A percentile compares a stretch with the other conserved stretches of the same genome.
Evolutionary conservation across 371 early-diverging fungal genomes (phyloP).

Genomic region (Lichtheimia ornata): DNA sequence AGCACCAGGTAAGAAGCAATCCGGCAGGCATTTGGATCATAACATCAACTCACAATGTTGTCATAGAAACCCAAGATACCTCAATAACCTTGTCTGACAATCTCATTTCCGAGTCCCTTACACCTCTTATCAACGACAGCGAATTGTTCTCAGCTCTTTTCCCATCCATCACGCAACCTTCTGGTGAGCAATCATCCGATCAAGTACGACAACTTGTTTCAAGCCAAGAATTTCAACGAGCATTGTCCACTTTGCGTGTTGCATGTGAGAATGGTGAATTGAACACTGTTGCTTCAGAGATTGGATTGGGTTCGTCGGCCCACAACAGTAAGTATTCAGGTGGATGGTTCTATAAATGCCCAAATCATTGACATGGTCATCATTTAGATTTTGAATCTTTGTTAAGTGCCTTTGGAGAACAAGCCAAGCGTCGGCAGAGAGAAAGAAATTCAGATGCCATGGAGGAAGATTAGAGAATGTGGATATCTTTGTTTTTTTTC

Average conservation of each 20-base stretch:
- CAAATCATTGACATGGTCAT: too few species aligned
- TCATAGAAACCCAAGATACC: constrained; percentile 4
- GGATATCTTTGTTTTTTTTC: too few species aligned
- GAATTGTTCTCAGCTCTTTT: constrained; percentile 62
- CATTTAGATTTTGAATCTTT: constrained; percentile 66
- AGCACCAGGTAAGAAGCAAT: constrained; percentile 30
- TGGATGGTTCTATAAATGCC: too few species aligned
- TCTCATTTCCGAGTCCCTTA: constrained; percentile 52
- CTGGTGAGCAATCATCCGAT: constrained; percentile 44
- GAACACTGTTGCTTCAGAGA: constrained; percentile 32
- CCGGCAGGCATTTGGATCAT: not conserved
- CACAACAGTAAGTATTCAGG: too few species aligned
- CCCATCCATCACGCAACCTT: constrained; percentile 62
- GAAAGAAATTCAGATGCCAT: constrained; percentile 28
- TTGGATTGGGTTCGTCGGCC: too few species aligned
- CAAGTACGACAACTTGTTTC: constrained; percentile 61
- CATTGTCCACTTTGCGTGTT: constrained; percentile 61
- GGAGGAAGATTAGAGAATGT: constrained; percentile 25
- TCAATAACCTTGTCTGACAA: constrained; percentile 41
- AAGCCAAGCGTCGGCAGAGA: constrained; percentile 44
- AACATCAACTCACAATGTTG: too few species aligned
- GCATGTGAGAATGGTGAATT: constrained; percentile 73
- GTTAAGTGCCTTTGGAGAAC: constrained; percentile 59
- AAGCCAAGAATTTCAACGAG: constrained; percentile 72
- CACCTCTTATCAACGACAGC: constrained; percentile 56